A percentile compares a stretch with the other conserved stretches of the same genome.
Evolutionary conservation across 495 filamentous ascomycete genomes (phyloP).

Genomic region (Monascus purpureus): DNA sequence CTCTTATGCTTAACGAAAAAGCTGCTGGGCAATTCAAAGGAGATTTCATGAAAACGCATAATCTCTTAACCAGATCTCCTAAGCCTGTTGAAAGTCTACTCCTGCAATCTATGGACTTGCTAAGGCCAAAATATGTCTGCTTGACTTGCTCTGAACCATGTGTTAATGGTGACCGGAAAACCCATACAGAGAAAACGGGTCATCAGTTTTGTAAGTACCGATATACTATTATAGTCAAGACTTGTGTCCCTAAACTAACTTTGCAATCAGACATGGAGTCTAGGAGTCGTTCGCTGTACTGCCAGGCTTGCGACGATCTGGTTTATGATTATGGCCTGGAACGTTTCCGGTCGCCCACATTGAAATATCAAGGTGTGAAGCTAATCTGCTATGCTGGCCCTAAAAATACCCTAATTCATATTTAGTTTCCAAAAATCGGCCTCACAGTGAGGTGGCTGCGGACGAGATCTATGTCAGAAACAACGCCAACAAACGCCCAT

Average conservation of each 20-base stretch:
- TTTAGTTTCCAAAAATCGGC: conserved; percentile 13
- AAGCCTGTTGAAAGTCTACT: conserved; percentile 9
- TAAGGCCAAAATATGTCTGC: conserved; percentile 31
- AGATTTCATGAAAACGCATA: conserved; percentile 21
- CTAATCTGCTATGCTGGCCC: too few species aligned
- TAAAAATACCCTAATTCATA: background rate
- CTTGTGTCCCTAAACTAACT: background rate
- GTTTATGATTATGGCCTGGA: conserved; percentile 80
- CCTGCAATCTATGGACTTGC: conserved; percentile 11
- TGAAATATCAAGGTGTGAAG: background rate
- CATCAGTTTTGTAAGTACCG: conserved; percentile 28
- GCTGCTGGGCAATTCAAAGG: conserved; percentile 25
- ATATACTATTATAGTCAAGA: background rate
- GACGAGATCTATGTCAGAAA: conserved; percentile 29
- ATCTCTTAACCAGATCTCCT: conserved; percentile 16
- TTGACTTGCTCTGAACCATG: conserved; percentile 24
- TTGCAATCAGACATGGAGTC: conserved; percentile 63
- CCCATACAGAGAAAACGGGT: conserved; percentile 27
- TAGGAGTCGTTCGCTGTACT: conserved; percentile 59
- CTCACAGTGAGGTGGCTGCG: conserved; percentile 14
- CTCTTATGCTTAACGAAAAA: conserved; percentile 13
- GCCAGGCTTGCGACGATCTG: conserved; percentile 72
- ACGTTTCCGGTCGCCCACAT: conserved; percentile 33
- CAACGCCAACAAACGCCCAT: conserved; percentile 30
- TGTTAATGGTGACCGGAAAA: conserved; percentile 18